Base-by-base conservation (phyloP, 257 asterid species). In the Capsicum chinense region DNA sequence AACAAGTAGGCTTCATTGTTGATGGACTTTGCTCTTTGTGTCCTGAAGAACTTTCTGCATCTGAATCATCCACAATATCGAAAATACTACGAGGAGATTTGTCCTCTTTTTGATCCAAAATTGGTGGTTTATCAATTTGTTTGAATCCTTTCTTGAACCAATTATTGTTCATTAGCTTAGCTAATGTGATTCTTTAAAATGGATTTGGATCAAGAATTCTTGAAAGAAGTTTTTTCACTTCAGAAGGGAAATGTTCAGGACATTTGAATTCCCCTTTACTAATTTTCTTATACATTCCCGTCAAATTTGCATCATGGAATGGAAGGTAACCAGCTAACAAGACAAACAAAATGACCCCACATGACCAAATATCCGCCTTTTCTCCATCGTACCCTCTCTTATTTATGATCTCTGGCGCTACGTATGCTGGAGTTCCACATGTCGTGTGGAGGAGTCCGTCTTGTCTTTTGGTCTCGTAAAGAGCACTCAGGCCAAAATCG, bases 371-470 rank as follows among this genome's bases (percentile, higher is more conserved):
- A 59, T 63, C 63, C 3, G 52, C 63, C 12, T 48, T 63, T 37
- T 68, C 83, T 0, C 83, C 83, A 14, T 83, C 83, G 11, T 83
- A 74, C 1, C 86, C 86, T 59, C 39, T 84, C 15, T 78, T 83
- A 6, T 26, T 58, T 17, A 83, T 47, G 44, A 83, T 83, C 78
- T 84, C 86, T 3, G 86, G 86, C 3, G 68, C 67, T 7, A 9
- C 86, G 5, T 59, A 83, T 21, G 83, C 86, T 60, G 83, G 86
- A 8, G 86, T 83, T 12, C 86, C 83, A 74, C 83, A 83, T 5
- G 78, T 66, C n/a, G 81, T 83, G 42, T 56, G 81, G 4, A 69
- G 19, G 39, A 83, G 78, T 0, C 81, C 71, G 19, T 83, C 85
- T 21, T 83, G 81, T 63, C 78, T 5, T 60, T 39, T 35, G 0